Base-by-base conservation (phyloP, 495 filamentous ascomycete species). In the Thermothielavioides terrestris region DNA sequence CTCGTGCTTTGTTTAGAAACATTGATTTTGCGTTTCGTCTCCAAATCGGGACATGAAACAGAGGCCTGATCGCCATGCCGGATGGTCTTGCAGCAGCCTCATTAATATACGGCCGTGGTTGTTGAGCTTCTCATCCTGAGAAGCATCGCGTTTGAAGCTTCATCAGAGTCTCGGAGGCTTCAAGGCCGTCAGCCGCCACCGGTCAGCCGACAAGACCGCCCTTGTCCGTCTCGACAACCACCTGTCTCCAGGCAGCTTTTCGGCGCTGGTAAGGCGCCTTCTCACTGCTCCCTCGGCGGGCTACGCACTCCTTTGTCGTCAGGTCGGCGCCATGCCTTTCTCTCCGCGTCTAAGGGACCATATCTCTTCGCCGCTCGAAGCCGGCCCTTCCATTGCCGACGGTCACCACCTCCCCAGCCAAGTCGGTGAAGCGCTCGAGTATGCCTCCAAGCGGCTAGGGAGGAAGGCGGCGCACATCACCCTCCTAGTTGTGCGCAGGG, bases 341-440 rank as follows among this genome's bases (percentile, higher is more conserved):
- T 48, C 34, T 30, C 34, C 34, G 15, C 39, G 23, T 43, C 49
- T 74, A 39, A 77, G 72, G 63, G 65, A 66, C 32, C 64, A 63
- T 44, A 79, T 78, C 52, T 78, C 77, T 1, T 68, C 73, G 32
- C 75, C 77, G n/a, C 68, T 79, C 32, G 77, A 77, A 52, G 75
- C 76, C 15, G 74, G 75, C 6, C 56, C 60, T 1, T 76, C 74
- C 31, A 63, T 78, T 36, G 64, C 72, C 36, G 75, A 77, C 42
- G 57, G 59, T 37, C 63, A 72, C 52, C 69, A 74, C 25, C 63
- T 78, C 6, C 73, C 77, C 2, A 50, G 58, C 26, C 61, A 64
- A 34, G 47, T 79, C 42, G 66, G 53, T 12, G 55, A 61, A 11
- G 70, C 73, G 26, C 60, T 79, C 6, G 71, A 77, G 12, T 78